These are phyloP conservation scores for Penicillium simplicissimum DNA, from an alignment of 495 filamentous ascomycete genomes.

Conservation along the genomic window DNA sequence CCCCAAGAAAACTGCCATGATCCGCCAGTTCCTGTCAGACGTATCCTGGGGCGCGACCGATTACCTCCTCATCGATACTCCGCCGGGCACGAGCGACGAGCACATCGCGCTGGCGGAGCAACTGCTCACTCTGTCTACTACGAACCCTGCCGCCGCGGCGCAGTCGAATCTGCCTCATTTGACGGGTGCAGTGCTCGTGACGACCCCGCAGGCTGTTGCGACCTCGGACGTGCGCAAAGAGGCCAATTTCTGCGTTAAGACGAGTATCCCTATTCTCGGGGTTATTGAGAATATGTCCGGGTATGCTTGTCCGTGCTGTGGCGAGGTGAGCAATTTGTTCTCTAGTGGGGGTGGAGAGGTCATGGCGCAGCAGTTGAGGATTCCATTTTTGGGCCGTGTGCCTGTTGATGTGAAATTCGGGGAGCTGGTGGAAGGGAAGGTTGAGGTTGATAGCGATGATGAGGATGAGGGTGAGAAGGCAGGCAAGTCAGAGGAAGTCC, in stretches of 20 bases:
- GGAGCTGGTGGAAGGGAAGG: slow-evolving; percentile 63
- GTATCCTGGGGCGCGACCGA: slow-evolving; percentile 88
- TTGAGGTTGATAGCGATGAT: slow-evolving; percentile 37
- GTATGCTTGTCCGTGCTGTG: slow-evolving; percentile 93
- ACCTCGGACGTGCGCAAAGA: slow-evolving; percentile 95
- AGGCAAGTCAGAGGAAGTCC: slow-evolving; percentile 46
- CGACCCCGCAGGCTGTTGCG: slow-evolving; percentile 91
- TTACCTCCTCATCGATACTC: slow-evolving; percentile 92
- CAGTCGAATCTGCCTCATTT: slow-evolving; percentile 45
- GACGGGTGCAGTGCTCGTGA: slow-evolving; percentile 87
- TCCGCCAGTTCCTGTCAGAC: slow-evolving; percentile 89
- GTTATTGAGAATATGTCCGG: slow-evolving; percentile 98
- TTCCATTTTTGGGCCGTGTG: slow-evolving; percentile 81
- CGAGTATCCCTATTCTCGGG: slow-evolving; percentile 75
- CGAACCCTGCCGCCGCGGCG: slow-evolving; percentile 28
- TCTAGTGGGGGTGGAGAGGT: slow-evolving; percentile 83
- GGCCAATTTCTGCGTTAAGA: slow-evolving; percentile 92
- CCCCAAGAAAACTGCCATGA: slow-evolving; percentile 99
- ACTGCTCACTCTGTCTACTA: slow-evolving; percentile 57
- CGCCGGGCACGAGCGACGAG: slow-evolving; percentile 94
- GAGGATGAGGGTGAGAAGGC: slow-evolving; percentile 35
- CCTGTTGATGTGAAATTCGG: slow-evolving; percentile 83
- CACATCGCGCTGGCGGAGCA: slow-evolving; percentile 94
- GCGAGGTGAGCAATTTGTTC: slow-evolving; percentile 90
- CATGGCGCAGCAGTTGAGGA: slow-evolving; percentile 84